These are phyloP conservation scores for Cercospora brassicicola DNA, from an alignment of 2,329 filamentous ascomycete genomes.

Conservation along the genomic window DNA sequence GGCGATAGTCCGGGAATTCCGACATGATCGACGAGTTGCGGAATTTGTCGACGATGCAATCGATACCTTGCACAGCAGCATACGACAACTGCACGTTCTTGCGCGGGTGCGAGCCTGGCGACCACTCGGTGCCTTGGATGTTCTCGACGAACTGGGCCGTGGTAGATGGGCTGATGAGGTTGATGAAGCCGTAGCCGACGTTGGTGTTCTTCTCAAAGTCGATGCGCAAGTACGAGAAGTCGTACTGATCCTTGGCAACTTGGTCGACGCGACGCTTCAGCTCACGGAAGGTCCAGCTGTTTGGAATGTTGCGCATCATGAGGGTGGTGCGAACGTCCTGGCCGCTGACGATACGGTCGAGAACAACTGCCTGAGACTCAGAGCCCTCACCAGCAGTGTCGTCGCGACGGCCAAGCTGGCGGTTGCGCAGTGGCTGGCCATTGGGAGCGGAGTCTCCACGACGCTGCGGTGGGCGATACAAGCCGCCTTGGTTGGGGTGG, in stretches of 20 bases:
- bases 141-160: conserved; percentile 58
- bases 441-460: neutral
- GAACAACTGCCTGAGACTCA: conserved; percentile 43
- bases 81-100: conserved; percentile 91
- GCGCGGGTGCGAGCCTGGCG: conserved; percentile 60
- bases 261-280: conserved; percentile 78
- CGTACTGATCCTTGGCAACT: conserved; percentile 77
- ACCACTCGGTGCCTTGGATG: conserved; percentile 53
- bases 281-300: conserved; percentile 68
- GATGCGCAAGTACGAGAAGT: conserved; percentile 94
- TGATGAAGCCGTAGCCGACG: conserved; percentile 96
- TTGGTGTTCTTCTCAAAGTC: conserved; percentile 57
- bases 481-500: neutral
- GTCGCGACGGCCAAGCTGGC: conserved; percentile 2
- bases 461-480: neutral
- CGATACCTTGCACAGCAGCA: conserved; percentile 92
- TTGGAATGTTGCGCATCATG: conserved; percentile 93
- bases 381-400: conserved; percentile 13
- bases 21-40: conserved; percentile 96
- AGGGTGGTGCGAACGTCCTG: conserved; percentile 57
- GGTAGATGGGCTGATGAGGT: conserved; percentile 77
- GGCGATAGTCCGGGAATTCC: conserved; percentile 76
- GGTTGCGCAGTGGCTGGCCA: neutral
- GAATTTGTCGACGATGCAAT: conserved; percentile 91
- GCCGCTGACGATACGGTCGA: conserved; percentile 44